Conservation (phyloP, 805 yeast species). For the Candida montana region DNA sequence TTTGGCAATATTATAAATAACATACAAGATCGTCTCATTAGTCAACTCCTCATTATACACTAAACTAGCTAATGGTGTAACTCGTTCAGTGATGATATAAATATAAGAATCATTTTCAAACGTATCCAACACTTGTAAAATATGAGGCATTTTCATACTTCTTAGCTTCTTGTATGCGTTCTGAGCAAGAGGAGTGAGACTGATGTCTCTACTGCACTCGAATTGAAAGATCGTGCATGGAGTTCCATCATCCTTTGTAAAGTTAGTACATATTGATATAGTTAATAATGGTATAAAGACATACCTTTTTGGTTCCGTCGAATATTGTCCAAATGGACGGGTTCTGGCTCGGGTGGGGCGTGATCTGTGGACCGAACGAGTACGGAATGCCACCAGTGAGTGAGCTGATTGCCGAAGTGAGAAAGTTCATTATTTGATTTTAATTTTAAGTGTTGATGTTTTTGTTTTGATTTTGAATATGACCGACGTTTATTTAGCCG, state of each 20-base stretch:
- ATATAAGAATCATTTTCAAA: conserved; percentile 53
- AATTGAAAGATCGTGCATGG: conserved; percentile 64
- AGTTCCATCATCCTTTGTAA: conserved; percentile 39
- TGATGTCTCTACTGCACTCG: conserved; percentile 38
- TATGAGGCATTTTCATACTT: conserved; percentile 64
- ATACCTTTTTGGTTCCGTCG: conserved; percentile 44
- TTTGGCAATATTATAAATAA: conserved; percentile 49
- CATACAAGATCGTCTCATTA: conserved; percentile 42
- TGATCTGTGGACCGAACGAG: conserved; percentile 40
- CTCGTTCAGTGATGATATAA: conserved; percentile 65
- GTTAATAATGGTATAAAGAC: conserved; percentile 6
- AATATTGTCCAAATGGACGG: conserved; percentile 57
- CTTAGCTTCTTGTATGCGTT: conserved; percentile 45
- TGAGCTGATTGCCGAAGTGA: conserved; percentile 56
- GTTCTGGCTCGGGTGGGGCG: conserved; percentile 26
- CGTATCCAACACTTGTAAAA: conserved; percentile 56
- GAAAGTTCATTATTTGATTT: conserved; percentile 49
- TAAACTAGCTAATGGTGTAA: conserved; percentile 41
- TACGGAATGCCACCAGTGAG: conserved; percentile 59
- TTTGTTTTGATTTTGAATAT: not conserved
- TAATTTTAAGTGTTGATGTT: no score
- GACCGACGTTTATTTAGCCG: not conserved
- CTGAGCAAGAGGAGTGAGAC: conserved; percentile 33
- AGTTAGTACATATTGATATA: conserved; percentile 1
- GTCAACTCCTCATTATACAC: conserved; percentile 32